A percentile compares a stretch with the other conserved stretches of the same genome.
phyloP scores from a whole-genome alignment of 257 asterid species.

The Leonotis leonurus region DNA sequence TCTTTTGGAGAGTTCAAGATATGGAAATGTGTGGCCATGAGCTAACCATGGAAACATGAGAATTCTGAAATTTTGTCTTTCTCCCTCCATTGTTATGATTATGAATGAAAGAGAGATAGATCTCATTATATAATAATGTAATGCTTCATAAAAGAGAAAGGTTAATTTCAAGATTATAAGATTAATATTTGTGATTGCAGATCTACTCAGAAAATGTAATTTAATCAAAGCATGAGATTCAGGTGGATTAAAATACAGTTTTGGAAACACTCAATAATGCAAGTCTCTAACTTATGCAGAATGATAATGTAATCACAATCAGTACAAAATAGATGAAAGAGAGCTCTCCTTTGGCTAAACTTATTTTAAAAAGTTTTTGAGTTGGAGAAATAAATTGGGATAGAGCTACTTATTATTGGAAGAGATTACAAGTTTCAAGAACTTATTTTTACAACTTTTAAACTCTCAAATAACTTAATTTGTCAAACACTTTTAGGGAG shows the following conservation, averaged over 20 bases:
- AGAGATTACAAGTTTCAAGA: too few species aligned
- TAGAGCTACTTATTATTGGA: too few species aligned
- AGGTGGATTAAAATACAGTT: background rate
- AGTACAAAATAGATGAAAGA: background rate
- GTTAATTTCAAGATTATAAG: background rate
- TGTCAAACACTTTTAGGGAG: too few species aligned
- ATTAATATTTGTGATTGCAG: background rate
- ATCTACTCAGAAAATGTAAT: background rate
- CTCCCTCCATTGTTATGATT: background rate
- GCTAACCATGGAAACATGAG: conserved; percentile 8
- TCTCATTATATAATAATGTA: too few species aligned
- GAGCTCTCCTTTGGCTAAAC: too few species aligned
- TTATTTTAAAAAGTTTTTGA: too few species aligned
- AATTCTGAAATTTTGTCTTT: background rate
- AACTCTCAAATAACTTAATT: too few species aligned
- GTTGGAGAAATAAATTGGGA: too few species aligned
- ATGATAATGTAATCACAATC: background rate
- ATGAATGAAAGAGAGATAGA: background rate
- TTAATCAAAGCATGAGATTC: background rate
- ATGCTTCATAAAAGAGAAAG: too few species aligned
- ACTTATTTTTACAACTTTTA: too few species aligned
- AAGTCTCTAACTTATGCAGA: background rate
- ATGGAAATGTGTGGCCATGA: background rate
- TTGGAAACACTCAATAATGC: background rate
- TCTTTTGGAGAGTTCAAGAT: background rate